phyloP scores from a whole-genome alignment of 257 asterid species.

The Solanum lignicaule region DNA sequence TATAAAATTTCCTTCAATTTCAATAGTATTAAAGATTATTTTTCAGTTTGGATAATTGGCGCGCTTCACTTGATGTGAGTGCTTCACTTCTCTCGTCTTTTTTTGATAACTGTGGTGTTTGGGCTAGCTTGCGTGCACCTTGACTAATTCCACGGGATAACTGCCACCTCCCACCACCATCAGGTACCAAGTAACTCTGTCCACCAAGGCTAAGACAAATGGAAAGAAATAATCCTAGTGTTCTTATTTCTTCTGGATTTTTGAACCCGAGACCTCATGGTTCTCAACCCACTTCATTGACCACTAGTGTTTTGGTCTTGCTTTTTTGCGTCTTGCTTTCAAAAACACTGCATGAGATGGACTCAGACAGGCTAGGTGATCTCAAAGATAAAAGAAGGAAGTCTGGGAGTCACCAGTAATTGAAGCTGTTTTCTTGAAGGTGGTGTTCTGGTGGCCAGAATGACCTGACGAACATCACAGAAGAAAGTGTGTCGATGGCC shows the following conservation, averaged over 20 bases:
- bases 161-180: neutral
- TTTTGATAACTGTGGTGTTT: neutral
- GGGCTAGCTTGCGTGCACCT: neutral
- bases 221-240: neutral
- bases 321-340: neutral
- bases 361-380: neutral
- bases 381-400: neutral
- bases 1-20: too few relatives aligned
- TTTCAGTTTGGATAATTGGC: too few relatives aligned
- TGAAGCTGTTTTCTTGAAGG: neutral
- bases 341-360: neutral
- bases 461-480: neutral
- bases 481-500: neutral
- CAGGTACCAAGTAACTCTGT: too few relatives aligned
- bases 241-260: neutral
- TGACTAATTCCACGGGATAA: neutral
- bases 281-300: neutral
- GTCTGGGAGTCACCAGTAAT: neutral
- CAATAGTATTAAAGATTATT: too few relatives aligned
- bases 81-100: neutral
- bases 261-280: neutral
- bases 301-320: neutral
- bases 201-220: neutral
- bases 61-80: neutral
- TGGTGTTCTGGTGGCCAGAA: neutral